Conservation (phyloP, 169 alveolate species). For the Amoebophrya sp. region DNA sequence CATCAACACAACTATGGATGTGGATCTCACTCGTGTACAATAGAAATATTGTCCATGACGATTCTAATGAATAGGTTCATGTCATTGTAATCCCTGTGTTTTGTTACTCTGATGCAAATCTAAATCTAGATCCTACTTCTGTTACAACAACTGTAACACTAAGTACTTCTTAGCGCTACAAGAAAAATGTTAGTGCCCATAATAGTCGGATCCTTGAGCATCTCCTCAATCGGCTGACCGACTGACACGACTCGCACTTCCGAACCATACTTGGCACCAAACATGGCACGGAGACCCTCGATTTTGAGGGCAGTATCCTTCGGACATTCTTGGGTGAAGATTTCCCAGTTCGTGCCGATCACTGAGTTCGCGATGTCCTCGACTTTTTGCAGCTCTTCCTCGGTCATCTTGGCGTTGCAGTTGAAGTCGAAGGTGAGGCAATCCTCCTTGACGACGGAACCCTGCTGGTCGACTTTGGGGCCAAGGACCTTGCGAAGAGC, state of each 20-base stretch:
- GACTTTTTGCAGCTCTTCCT: conserved; percentile 55
- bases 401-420: conserved; percentile 56
- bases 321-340: conserved; percentile 55
- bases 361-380: conserved; percentile 57
- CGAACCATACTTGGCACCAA: neutral
- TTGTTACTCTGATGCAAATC: no score
- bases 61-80: no score
- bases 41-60: no score
- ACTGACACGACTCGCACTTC: neutral
- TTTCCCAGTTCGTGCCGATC: conserved; percentile 57
- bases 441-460: conserved; percentile 71
- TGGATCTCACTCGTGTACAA: no score
- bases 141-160: no score
- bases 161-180: no score
- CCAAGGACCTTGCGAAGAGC: conserved; percentile 69
- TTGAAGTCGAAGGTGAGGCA: conserved; percentile 73
- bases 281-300: conserved; percentile 61
- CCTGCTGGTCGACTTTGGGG: conserved; percentile 65
- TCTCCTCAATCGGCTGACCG: neutral
- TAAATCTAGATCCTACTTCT: no score
- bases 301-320: conserved; percentile 60
- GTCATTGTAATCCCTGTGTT: no score
- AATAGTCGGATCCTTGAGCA: neutral
- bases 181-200: no score
- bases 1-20: no score